These are phyloP conservation scores for Sarocladiaceae sp. DNA, from an alignment of 2,329 filamentous ascomycete species.

Conservation along the genomic window DNA sequence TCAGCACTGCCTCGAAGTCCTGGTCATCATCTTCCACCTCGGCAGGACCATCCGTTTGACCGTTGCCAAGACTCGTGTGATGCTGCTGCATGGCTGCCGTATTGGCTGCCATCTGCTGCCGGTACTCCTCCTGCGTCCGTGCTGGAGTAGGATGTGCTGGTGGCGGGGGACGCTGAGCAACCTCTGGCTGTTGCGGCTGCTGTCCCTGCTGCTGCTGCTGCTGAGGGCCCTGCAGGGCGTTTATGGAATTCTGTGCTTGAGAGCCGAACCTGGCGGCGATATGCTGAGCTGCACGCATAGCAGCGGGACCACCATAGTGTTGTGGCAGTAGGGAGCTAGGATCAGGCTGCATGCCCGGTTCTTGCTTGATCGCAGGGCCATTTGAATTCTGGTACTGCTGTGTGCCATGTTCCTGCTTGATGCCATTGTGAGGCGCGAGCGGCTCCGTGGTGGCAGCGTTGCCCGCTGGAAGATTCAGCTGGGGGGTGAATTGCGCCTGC, in stretches of 20 bases:
- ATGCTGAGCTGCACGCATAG: slow-evolving; percentile 49
- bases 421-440: slow-evolving; percentile 24
- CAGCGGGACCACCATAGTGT: slow-evolving; percentile 35
- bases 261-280: slow-evolving; percentile 55
- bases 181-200: slow-evolving; percentile 25
- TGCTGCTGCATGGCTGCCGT: slow-evolving; percentile 22
- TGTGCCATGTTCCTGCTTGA: slow-evolving; percentile 33
- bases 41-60: slow-evolving; percentile 67
- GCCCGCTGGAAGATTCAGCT: slow-evolving; percentile 24
- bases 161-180: slow-evolving; percentile 20
- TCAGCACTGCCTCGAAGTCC: slow-evolving; percentile 52
- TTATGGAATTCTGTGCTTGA: slow-evolving; percentile 60
- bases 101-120: slow-evolving; percentile 21
- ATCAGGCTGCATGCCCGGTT: slow-evolving; percentile 30
- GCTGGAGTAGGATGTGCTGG: slow-evolving; percentile 15
- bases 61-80: slow-evolving; percentile 29
- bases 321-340: slow-evolving; percentile 25
- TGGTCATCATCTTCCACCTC: slow-evolving; percentile 45
- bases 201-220: slow-evolving; percentile 14
- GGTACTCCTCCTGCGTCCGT: slow-evolving; percentile 27
- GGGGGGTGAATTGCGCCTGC: slow-evolving; percentile 26
- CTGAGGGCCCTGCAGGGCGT: slow-evolving; percentile 46
- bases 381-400: slow-evolving; percentile 21
- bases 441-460: slow-evolving; percentile 9
- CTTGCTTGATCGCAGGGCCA: slow-evolving; percentile 30